phyloP scores from a whole-genome alignment of 306 rosid species.

The Hippophae tibetana region DNA sequence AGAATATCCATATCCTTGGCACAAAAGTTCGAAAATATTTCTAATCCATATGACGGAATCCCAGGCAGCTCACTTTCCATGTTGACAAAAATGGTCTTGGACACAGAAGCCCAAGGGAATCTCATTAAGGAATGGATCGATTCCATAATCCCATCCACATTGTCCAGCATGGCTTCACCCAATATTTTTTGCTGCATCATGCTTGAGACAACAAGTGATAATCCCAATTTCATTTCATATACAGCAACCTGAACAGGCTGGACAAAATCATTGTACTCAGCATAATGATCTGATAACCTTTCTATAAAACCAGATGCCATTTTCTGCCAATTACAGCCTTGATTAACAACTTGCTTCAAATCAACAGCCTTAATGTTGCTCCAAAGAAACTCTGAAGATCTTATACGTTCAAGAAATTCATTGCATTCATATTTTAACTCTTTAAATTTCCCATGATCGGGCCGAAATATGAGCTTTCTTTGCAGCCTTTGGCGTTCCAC shows the following conservation, averaged over 20 bases:
- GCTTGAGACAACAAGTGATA: conserved; percentile 52
- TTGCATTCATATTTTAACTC: conserved; percentile 54
- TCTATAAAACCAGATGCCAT: conserved; percentile 62
- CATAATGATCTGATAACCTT: conserved; percentile 41
- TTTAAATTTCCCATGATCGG: conserved; percentile 56
- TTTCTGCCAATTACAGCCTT: conserved; percentile 60
- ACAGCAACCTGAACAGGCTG: conserved; percentile 90
- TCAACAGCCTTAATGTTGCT: conserved; percentile 30
- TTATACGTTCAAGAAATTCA: conserved; percentile 46
- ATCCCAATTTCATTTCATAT: conserved; percentile 82
- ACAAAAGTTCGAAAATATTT: conserved; percentile 30
- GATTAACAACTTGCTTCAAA: conserved; percentile 32
- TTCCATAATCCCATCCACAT: conserved; percentile 35
- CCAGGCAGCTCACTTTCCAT: conserved; percentile 20
- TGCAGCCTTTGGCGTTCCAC: conserved; percentile 35
- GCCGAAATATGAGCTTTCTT: conserved; percentile 78
- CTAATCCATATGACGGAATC: conserved; percentile 32
- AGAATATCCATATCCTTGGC: conserved; percentile 36
- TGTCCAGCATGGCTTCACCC: conserved; percentile 27
- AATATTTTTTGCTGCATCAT: conserved; percentile 28
- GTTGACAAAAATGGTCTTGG: conserved; percentile 32
- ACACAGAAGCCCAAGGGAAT: conserved; percentile 54
- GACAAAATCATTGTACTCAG: conserved; percentile 48
- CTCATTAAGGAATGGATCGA: conserved; percentile 55
- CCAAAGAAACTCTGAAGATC: conserved; percentile 31